Conservation (phyloP, 2,329 filamentous ascomycete genomes). For the Neofusicoccum kwambonambiense region DNA sequence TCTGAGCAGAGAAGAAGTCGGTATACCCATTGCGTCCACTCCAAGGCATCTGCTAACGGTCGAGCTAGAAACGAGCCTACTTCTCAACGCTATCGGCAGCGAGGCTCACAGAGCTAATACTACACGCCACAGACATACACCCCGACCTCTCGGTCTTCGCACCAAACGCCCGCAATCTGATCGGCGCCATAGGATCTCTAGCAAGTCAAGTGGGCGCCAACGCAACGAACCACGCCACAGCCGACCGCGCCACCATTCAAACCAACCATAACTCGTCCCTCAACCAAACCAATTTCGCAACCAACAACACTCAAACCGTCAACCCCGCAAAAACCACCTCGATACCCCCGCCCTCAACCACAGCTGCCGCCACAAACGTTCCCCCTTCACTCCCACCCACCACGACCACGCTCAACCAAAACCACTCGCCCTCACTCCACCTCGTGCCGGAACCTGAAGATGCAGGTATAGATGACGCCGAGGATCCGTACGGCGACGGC, state of each 20-base stretch:
- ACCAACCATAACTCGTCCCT: not conserved
- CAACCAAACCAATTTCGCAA: constrained; percentile 10
- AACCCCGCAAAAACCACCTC: constrained; percentile 22
- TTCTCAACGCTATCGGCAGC: constrained; percentile 60
- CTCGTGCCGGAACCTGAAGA: not conserved
- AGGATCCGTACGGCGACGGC: constrained; percentile 39
- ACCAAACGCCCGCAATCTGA: constrained; percentile 31
- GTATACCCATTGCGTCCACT: constrained; percentile 18
- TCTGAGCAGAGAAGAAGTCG: constrained; percentile 44
- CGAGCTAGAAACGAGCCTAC: constrained; percentile 60
- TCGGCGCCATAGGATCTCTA: constrained; percentile 20
- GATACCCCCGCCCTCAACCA: not conserved
- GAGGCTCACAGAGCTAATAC: constrained; percentile 63
- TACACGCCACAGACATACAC: constrained; percentile 60
- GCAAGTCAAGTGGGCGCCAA: constrained; percentile 17
- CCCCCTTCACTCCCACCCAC: not conserved
- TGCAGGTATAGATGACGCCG: not conserved
- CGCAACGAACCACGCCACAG: constrained; percentile 18
- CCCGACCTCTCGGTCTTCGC: constrained; percentile 66
- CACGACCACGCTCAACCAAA: not conserved
- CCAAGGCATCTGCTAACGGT: constrained; percentile 23
- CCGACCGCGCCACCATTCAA: constrained; percentile 17
- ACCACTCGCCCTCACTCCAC: not conserved
- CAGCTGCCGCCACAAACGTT: constrained; percentile 11
- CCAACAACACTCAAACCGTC: constrained; percentile 4